Conservation (phyloP, 495 filamentous ascomycete genomes). For the Aspergillus bertholletiae region DNA sequence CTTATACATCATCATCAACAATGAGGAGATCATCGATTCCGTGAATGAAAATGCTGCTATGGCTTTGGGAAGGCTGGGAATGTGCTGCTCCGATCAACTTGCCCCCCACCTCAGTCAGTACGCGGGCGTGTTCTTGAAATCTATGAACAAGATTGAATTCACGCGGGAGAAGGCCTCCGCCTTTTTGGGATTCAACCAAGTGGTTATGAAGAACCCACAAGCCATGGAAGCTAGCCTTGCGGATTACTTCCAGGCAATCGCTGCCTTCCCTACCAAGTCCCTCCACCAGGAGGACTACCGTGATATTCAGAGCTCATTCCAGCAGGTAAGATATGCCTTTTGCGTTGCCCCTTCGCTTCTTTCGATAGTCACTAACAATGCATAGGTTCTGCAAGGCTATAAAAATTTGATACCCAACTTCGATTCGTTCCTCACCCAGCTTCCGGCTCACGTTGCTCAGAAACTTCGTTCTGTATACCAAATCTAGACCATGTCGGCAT, state of each 20-base stretch:
- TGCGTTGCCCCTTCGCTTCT: background rate
- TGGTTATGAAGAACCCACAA: slow-evolving; percentile 82
- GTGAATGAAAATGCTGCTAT: slow-evolving; percentile 95
- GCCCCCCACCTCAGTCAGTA: slow-evolving; percentile 80
- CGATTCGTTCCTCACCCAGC: slow-evolving; percentile 67
- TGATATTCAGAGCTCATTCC: slow-evolving; percentile 49
- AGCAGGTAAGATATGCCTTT: slow-evolving; percentile 36
- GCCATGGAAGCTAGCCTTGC: slow-evolving; percentile 84
- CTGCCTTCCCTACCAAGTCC: slow-evolving; percentile 62
- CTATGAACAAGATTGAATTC: slow-evolving; percentile 79
- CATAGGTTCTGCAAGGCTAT: slow-evolving; percentile 76
- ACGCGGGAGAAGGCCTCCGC: slow-evolving; percentile 95
- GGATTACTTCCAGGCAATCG: slow-evolving; percentile 82
- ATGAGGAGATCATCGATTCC: slow-evolving; percentile 80
- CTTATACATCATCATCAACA: slow-evolving; percentile 73
- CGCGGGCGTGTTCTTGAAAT: slow-evolving; percentile 73
- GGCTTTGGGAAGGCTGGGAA: slow-evolving; percentile 82
- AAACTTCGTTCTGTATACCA: slow-evolving; percentile 46
- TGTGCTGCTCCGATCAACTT: slow-evolving; percentile 72
- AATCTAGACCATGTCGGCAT: slow-evolving; percentile 26
- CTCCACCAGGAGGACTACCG: slow-evolving; percentile 49
- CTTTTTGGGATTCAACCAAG: slow-evolving; percentile 81
- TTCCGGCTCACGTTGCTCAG: slow-evolving; percentile 61
- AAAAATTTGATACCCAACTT: slow-evolving; percentile 83
- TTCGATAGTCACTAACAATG: slow-evolving; percentile 7